Base-by-base conservation (phyloP, 768 basidiomycete species). In the Podaxis pistillaris region DNA sequence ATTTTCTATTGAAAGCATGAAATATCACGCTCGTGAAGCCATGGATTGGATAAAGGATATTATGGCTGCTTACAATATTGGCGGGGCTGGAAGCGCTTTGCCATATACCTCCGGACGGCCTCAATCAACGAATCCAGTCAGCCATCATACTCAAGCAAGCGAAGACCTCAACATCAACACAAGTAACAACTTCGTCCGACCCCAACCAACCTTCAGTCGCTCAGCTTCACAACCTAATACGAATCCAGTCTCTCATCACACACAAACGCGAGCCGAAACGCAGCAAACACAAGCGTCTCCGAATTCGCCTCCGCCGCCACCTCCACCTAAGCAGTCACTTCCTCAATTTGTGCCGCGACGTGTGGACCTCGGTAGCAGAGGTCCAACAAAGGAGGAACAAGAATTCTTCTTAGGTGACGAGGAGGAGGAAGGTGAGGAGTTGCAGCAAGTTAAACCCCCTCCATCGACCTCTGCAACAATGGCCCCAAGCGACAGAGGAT, bases 1-100 rank as follows among this genome's bases (percentile, higher is more conserved):
- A 63, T 85, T 88, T 68, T 80, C 82, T 8, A 49, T 82, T n/a
- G 77, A 81, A 55, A 75, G 79, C 66, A 79, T 82, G 79, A 73
- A 72, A 64, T 83, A 85, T 64, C 82, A 83, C 67, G 73, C 70
- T 9, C 63, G 65, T 19, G 79, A 83, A 67, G 80, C 77, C 0
- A 53, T 73, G 37, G 80, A 81, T 59, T 82, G 80, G 79, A 66
- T 76, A 53, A 76, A 74, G 63, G 78, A 80, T 49, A 72, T 79
- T 40, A 64, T 68, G 7, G 68, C 66, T 30, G 63, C 64, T 49
- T 58, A 69, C 37, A 67, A 64, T 49, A 62, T 72, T n/a, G 70
- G 64, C 37, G 64, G 64, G 19, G 49, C 53, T 38, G 67, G 62
- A 40, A 63, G 64, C 30, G 61, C 65, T 22, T 61, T 67, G 9